These are phyloP conservation scores for Exobasidium rhododendri DNA, from an alignment of 1,284 basidiomycete species.

Conservation along the genomic window DNA sequence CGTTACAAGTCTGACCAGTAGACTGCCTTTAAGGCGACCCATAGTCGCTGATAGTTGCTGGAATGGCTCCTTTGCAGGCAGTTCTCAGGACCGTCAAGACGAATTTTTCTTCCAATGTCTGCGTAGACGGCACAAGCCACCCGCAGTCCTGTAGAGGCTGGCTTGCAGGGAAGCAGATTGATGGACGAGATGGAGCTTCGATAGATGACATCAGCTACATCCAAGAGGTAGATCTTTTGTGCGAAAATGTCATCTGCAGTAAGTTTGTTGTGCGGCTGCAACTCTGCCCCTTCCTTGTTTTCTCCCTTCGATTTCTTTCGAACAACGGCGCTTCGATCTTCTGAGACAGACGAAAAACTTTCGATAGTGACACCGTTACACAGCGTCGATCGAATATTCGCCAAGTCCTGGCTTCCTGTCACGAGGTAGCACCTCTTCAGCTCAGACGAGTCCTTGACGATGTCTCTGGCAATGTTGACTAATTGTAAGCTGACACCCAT, in stretches of 20 bases:
- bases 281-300: background rate
- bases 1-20: too few relatives aligned
- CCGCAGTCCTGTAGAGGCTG: constrained; percentile 34
- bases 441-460: constrained; percentile 33
- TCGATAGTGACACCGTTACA: constrained; percentile 19
- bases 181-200: constrained; percentile 29
- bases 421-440: constrained; percentile 42
- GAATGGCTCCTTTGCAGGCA: background rate
- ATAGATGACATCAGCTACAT: constrained; percentile 28
- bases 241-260: constrained; percentile 24
- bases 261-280: background rate
- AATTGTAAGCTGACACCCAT: constrained; percentile 50
- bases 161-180: constrained; percentile 27
- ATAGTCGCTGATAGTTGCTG: background rate
- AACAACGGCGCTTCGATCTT: constrained; percentile 12
- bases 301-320: background rate
- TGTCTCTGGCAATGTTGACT: constrained; percentile 46
- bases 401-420: background rate
- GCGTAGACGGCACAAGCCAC: constrained; percentile 43
- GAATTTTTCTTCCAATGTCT: constrained; percentile 28
- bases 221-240: constrained; percentile 27
- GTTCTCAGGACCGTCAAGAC: constrained; percentile 18
- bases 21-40: constrained; percentile 3
- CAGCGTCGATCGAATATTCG: constrained; percentile 21
- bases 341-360: too few relatives aligned